phyloP scores from a whole-genome alignment of 352 stramenopile genomes.

The Phytophthora cactorum region DNA sequence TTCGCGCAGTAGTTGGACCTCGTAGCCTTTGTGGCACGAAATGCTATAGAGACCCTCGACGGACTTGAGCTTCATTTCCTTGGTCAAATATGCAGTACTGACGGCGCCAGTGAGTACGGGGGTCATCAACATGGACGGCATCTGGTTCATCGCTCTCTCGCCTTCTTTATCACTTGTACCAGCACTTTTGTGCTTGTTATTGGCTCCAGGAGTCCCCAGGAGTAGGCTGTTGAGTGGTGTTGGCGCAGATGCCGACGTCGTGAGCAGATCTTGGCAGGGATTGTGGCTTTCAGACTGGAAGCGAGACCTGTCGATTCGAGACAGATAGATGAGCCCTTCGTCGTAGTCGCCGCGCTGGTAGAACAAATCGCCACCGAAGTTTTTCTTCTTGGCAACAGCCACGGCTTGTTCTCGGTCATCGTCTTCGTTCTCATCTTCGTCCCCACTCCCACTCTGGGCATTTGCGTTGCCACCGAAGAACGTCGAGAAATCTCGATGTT shows the following conservation, averaged over 20 bases:
- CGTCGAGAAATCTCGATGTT: conserved; percentile 65
- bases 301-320: conserved; percentile 74
- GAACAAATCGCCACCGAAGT: conserved; percentile 79
- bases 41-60: conserved; percentile 83
- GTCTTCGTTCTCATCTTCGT: conserved; percentile 18
- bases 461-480: conserved; percentile 46
- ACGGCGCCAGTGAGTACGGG: conserved; percentile 13
- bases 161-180: conserved; percentile 23
- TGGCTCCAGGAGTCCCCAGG: conserved; percentile 24
- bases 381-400: conserved; percentile 43
- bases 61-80: conserved; percentile 81
- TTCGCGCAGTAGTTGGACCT: conserved; percentile 76
- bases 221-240: conserved; percentile 60
- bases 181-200: conserved; percentile 28
- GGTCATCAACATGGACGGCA: conserved; percentile 23
- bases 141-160: conserved; percentile 34
- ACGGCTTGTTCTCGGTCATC: conserved; percentile 35
- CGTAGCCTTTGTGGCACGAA: conserved; percentile 76
- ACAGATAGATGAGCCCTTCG: conserved; percentile 88
- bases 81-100: conserved; percentile 44
- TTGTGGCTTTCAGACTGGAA: conserved; percentile 67
- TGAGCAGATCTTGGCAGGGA: conserved; percentile 60
- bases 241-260: conserved; percentile 43
- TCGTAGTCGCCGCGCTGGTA: conserved; percentile 88
- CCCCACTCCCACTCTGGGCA: conserved; percentile 1